phyloP scores from a whole-genome alignment of 2,329 filamentous ascomycete genomes.

The Penicillium crustosum region DNA sequence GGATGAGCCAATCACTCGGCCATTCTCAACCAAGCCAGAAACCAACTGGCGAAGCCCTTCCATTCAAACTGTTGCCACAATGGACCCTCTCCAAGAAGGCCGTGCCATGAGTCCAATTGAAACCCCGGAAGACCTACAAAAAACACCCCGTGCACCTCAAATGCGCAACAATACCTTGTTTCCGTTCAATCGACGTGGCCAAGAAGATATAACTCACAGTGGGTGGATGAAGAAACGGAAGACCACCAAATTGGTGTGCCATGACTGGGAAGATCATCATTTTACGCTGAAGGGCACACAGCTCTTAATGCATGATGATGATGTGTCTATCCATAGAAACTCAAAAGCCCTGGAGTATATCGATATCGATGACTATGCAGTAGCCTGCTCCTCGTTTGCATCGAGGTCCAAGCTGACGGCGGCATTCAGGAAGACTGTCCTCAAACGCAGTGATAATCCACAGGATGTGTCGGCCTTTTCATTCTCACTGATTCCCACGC shows the following conservation, averaged over 20 bases:
- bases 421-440: slow-evolving; percentile 67
- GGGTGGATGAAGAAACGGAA: slow-evolving; percentile 95
- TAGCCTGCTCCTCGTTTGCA: slow-evolving; percentile 67
- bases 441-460: slow-evolving; percentile 44
- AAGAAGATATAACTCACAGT: slow-evolving; percentile 63
- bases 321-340: slow-evolving; percentile 6
- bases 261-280: slow-evolving; percentile 90
- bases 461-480: slow-evolving; percentile 38
- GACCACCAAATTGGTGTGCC: slow-evolving; percentile 76
- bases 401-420: slow-evolving; percentile 78
- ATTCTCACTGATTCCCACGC: slow-evolving; percentile 45
- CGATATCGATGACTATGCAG: slow-evolving; percentile 13
- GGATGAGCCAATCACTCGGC: slow-evolving; percentile 48
- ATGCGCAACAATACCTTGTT: slow-evolving; percentile 16
- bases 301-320: slow-evolving; percentile 45
- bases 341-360: slow-evolving; percentile 26
- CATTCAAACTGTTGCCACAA: slow-evolving; percentile 18
- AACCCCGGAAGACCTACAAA: slow-evolving; percentile 28
- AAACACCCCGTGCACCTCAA: slow-evolving; percentile 22
- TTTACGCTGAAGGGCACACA: slow-evolving; percentile 77
- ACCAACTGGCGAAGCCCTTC: slow-evolving; percentile 35
- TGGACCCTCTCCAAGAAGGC: slow-evolving; percentile 33
- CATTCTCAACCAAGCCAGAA: slow-evolving; percentile 43
- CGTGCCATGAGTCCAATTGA: slow-evolving; percentile 32
- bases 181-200: not conserved